Evolutionary conservation across 179 eudicot genomes (phyloP).

Genomic region (Amaranthus tricolor): DNA sequence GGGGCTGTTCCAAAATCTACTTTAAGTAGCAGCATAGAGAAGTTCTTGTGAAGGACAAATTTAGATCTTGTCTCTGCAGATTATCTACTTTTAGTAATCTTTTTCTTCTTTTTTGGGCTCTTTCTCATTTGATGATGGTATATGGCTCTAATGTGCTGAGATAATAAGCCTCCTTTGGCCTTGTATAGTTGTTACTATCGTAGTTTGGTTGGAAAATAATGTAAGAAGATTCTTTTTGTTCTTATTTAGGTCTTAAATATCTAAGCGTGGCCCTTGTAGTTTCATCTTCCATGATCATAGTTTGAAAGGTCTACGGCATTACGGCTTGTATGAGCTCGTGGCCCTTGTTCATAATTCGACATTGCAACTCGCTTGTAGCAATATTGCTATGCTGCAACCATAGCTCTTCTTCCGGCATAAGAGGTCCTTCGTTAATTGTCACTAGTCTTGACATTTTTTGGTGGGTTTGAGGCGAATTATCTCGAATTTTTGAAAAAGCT

Average conservation of each 20-base stretch:
- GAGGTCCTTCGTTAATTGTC: too few species aligned
- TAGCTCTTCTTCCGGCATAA: too few species aligned
- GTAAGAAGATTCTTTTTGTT: slow-evolving; percentile 11
- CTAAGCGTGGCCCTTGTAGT: not conserved
- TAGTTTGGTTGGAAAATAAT: slow-evolving; percentile 17
- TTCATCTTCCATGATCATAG: not conserved
- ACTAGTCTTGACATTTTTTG: too few species aligned
- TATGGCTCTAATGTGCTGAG: slow-evolving; percentile 15
- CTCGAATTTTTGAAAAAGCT: too few species aligned
- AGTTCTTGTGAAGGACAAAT: slow-evolving; percentile 35
- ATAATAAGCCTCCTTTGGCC: slow-evolving; percentile 26
- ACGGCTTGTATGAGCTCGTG: too few species aligned
- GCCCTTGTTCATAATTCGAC: too few species aligned
- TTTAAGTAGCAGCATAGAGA: slow-evolving; percentile 60
- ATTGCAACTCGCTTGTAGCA: too few species aligned
- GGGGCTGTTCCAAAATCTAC: slow-evolving; percentile 92
- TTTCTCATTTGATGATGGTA: slow-evolving; percentile 8
- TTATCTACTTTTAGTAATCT: slow-evolving; percentile 14
- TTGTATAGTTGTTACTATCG: slow-evolving; percentile 33
- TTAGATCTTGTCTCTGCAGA: slow-evolving; percentile 8
- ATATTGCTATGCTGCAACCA: too few species aligned
- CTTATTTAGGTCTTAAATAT: not conserved
- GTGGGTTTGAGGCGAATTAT: too few species aligned
- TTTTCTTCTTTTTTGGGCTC: not conserved
- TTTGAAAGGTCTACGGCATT: too few species aligned